Conservation (phyloP, 768 basidiomycete species). For the Boletales sp. region DNA sequence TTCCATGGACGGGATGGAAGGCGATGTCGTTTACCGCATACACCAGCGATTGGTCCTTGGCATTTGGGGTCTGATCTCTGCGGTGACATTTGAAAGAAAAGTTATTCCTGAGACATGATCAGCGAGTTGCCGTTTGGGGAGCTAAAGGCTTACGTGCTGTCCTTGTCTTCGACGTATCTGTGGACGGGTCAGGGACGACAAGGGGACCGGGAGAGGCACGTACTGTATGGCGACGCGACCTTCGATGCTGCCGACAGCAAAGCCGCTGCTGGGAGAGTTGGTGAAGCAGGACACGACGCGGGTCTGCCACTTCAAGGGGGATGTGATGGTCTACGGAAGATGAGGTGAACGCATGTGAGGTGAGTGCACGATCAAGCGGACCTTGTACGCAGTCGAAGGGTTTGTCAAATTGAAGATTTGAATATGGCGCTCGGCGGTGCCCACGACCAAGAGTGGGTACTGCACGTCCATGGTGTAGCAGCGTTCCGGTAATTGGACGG, state of each 20-base stretch:
- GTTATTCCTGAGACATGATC: constrained; percentile 48
- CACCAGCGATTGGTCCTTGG: constrained; percentile 66
- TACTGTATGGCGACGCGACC: constrained; percentile 96
- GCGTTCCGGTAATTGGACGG: constrained; percentile 82
- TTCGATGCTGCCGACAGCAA: constrained; percentile 83
- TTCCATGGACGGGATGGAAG: constrained; percentile 82
- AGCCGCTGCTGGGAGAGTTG: constrained; percentile 60
- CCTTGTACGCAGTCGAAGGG: constrained; percentile 77
- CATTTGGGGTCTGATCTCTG: constrained; percentile 49
- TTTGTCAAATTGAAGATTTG: constrained; percentile 85
- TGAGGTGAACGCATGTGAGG: constrained; percentile 1
- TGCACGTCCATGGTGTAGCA: constrained; percentile 85
- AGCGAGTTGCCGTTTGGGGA: background rate
- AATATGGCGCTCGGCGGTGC: constrained; percentile 89
- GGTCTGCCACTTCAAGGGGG: constrained; percentile 93
- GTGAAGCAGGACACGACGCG: constrained; percentile 83
- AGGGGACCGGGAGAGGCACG: constrained; percentile 30
- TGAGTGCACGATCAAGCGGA: constrained; percentile 24
- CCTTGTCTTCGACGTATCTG: constrained; percentile 87
- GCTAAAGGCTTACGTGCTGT: constrained; percentile 50
- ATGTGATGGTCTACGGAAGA: constrained; percentile 59
- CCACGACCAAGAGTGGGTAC: constrained; percentile 85
- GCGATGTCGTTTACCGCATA: constrained; percentile 84
- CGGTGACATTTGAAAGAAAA: constrained; percentile 89
- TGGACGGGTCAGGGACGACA: background rate